Evolutionary conservation across 768 basidiomycete genomes (phyloP), one percentile per base, ranked within the genome.

Genomic region (Amanita pallidorosea): DNA sequence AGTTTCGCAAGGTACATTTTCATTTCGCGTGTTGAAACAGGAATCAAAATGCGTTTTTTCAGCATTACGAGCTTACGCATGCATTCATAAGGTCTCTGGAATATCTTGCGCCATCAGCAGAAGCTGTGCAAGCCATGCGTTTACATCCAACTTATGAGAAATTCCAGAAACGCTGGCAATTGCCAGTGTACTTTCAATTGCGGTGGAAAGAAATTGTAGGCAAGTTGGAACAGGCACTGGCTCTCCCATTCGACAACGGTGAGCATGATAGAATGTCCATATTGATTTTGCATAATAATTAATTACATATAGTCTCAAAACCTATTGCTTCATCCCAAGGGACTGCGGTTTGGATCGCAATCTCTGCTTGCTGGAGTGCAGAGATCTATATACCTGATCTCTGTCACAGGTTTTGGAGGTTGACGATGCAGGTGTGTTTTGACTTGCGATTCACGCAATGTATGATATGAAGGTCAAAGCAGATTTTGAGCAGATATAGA

Each of bases 181-280:
- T 99, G 2, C 88, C 91, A 1, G 87, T 98, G 7, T 98, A 98
- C 63, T 98, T 95, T 64, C 96, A 99, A 60, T 70, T 99, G 54
- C 78, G 95, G 40, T 95, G 94, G 91, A 96, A 96, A 66, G 95
- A 96, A 60, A 88, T 95, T 47, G 80, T 93, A 0, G 68, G 75
- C 0, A 73, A 71, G 45, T 67, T 96, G 13, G 96, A 99, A 67
- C 82, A 84, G 11, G 65, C 69, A 2, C 66, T 98, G 12, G 61
- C 65, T 15, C 59, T 60, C 17, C 65, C 65, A 38, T 60, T 83
- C 20, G 73, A 75, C 41, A 69, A 67, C 62, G 74, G 83, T 80
- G 44, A 46, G 62, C 12, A 12, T 45, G 35, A 25, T 33, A 13
- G 18, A 31, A 50, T 53, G 31, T 12, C 23, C 17, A 41, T 20